Evolutionary conservation across 352 stramenopile genomes (phyloP), one percentile per base, ranked within the genome.

Genomic region (Phytophthora sansomeana): DNA sequence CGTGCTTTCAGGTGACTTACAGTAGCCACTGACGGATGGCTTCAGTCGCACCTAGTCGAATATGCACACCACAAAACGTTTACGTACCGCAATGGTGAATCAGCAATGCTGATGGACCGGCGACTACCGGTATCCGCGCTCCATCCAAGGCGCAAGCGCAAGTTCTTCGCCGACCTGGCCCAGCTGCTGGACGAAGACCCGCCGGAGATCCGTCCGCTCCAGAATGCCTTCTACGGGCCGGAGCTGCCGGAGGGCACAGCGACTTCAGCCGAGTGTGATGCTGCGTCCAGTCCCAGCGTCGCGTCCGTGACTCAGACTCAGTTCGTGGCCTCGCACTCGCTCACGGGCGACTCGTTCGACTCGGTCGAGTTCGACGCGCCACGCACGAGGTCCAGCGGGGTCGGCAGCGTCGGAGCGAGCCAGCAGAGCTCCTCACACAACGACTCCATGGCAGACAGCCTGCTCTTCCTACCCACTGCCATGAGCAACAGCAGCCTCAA

Each of bases 151-250:
- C 78, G 80, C 39, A 92, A 95, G 70, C 80, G 83, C 66, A 92
- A 92, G 67, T 93, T 92, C 69, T 95, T 93, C 57, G 69, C 67
- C 10, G 85, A 81, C 14, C 71, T 91, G 16, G 81, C 81, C 0
- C 63, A 77, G 30, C 57, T 93, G 14, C 65, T 93, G 21, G 46
- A 68, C 17, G 79, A 93, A 52, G 63, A 73, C 2, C 49, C 63
- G 8, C 79, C 70, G 0, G 41, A 55, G 16, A 74, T 87, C 16
- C 69, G 65, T 21, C 67, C 65, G 11, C 58, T 89, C 21, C 38
- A 66, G 10, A 65, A 73, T 14, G 70, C 68, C 5, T 84, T 87
- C 53, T 78, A 72, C 42, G 66, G 63, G 1, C 56, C 56, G 4
- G 51, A 75, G 5, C 52, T 71, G 39, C 48, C 35, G 5, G 21